A percentile compares a stretch with the other conserved stretches of the same genome.
Evolutionary conservation across 345 rosid species (phyloP).

Genomic region (Syzygium aqueum): DNA sequence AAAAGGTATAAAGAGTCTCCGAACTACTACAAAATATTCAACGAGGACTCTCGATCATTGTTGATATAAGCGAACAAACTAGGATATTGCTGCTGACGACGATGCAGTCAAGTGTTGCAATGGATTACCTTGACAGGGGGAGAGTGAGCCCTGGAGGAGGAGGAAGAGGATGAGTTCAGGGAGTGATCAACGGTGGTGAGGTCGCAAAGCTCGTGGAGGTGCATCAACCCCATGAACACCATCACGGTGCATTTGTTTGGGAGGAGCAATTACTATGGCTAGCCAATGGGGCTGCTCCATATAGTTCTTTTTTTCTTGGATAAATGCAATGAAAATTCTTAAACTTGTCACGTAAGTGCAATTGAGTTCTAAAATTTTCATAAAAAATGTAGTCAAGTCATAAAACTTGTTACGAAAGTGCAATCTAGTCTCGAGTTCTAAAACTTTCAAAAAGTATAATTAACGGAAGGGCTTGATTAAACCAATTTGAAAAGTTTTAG

Average conservation of each 20-base stretch:
- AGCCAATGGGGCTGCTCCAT: too few relatives aligned
- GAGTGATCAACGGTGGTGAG: slow-evolving; percentile 7
- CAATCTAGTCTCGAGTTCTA: too few relatives aligned
- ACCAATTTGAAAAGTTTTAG: too few relatives aligned
- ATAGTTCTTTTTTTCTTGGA: too few relatives aligned
- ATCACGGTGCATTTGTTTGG: neutral
- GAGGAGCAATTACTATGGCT: neutral
- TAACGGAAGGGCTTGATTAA: too few relatives aligned
- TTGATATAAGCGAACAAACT: neutral
- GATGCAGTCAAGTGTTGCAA: neutral
- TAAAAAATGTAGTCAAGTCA: too few relatives aligned
- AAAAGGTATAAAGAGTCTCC: neutral
- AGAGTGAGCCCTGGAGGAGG: slow-evolving; percentile 20
- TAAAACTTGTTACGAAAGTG: too few relatives aligned
- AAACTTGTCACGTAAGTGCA: too few relatives aligned
- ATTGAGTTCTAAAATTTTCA: too few relatives aligned
- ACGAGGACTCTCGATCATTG: neutral
- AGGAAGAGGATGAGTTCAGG: slow-evolving; percentile 5
- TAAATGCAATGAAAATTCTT: too few relatives aligned
- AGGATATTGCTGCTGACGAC: neutral
- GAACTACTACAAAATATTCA: neutral
- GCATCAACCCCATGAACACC: slow-evolving; percentile 39
- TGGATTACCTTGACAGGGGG: slow-evolving; percentile 29
- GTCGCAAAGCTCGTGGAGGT: slow-evolving; percentile 40
- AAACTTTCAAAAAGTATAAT: too few relatives aligned